Base-by-base conservation (phyloP, 345 rosid species). In the Cardiospermum halicacabum region DNA sequence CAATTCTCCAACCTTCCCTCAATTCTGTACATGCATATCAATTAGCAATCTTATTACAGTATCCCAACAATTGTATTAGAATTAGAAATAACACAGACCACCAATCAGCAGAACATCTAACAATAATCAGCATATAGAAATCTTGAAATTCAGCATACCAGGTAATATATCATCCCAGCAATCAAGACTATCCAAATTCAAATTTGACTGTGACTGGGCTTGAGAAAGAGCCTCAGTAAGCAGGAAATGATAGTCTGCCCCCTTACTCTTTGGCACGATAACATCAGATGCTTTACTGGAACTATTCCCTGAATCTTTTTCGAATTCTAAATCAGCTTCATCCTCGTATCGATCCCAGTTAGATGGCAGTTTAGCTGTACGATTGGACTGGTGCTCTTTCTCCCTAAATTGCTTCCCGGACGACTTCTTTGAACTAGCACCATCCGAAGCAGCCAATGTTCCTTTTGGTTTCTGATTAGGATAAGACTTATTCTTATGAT, bases 261-360 rank as follows among this genome's bases (percentile, higher is more conserved):
- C 98, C 73, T 88, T 90, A 72, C 96, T 93, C 81, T 81, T 93
- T 0, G 89, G 96, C 56, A 74, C 28, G 56, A 73, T 42, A 45
- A 40, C 73, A 69, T 80, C 86, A 16, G 77, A 28, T 3, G 56
- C 30, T 62, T 62, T 74, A 45, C 56, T 67, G 19, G 69, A 27
- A 24, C 27, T 24, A 70, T 68, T 65, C 28, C 67, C 74, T 8
- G 70, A 59, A 13, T 50, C 57, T 22, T 62, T 57, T 54, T 43
- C 83, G 2, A 64, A 66, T 55, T 60, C 80, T 0, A 34, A 63
- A 62, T 78, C 84, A 47, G 59, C 57, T 18, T 72, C 87, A 26
- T 86, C 92, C 55, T 73, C 84, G 56, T 85, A 90, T 12, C 91
- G 92, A 67, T 88, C 91, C 89, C 81, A 78, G 76, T 93, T 93